Conservation (phyloP, 2,329 filamentous ascomycete genomes). For the Nigrospora oryzae region DNA sequence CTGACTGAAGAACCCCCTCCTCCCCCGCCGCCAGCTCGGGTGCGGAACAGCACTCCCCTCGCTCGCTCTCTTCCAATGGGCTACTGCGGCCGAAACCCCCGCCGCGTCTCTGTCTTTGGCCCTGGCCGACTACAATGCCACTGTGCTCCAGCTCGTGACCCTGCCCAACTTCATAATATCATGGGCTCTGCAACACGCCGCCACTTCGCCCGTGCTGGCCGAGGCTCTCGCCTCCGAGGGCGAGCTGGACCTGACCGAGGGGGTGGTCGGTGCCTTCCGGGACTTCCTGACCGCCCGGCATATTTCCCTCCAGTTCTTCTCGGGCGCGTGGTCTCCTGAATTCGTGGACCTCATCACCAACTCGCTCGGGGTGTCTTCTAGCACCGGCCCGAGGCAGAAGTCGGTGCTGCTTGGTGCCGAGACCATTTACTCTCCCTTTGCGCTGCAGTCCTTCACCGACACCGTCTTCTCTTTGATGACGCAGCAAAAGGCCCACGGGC, state of each 20-base stretch:
- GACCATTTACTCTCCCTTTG: constrained; percentile 74
- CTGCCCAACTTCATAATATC: constrained; percentile 69
- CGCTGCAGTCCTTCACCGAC: constrained; percentile 59
- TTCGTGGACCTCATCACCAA: constrained; percentile 49
- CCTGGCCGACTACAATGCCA: constrained; percentile 72
- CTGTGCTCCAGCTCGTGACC: constrained; percentile 70
- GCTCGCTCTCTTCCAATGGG: constrained; percentile 61
- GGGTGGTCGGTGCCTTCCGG: constrained; percentile 51
- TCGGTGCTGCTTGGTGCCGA: constrained; percentile 64
- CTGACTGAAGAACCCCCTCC: no score
- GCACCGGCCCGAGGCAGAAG: constrained; percentile 20
- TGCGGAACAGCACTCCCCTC: constrained; percentile 72
- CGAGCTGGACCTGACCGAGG: constrained; percentile 56
- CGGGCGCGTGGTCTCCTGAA: constrained; percentile 63
- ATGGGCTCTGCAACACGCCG: constrained; percentile 46
- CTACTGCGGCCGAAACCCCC: constrained; percentile 21
- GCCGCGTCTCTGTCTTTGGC: constrained; percentile 45
- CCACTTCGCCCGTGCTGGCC: constrained; percentile 24
- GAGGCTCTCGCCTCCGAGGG: constrained; percentile 40
- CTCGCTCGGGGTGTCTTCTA: not conserved
- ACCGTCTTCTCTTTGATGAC: constrained; percentile 48
- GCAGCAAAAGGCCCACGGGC: constrained; percentile 20
- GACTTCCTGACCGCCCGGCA: constrained; percentile 36
- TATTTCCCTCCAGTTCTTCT: constrained; percentile 58
- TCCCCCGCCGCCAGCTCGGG: constrained; percentile 47